Percentiles rank a stretch among this genome's conserved stretches.
Conservation (phyloP, 495 filamentous ascomycete genomes). For the Articulospora tetracladia region DNA sequence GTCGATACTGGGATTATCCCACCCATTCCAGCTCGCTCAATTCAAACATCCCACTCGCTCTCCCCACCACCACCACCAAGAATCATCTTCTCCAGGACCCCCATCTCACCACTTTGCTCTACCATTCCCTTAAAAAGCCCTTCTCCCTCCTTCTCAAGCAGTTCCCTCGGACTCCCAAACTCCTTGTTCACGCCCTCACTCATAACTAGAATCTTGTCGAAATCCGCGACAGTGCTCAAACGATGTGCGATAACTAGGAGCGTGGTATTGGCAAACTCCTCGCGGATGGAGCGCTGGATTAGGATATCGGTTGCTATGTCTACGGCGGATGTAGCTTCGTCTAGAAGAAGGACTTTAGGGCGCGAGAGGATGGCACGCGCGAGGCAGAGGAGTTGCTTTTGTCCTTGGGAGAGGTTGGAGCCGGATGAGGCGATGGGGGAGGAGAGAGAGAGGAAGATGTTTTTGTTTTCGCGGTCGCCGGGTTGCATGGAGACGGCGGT, state of each 20-base stretch:
- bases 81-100: slow-evolving; percentile 32
- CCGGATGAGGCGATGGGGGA: slow-evolving; percentile 36
- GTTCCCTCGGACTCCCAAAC: slow-evolving; percentile 25
- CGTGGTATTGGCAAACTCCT: slow-evolving; percentile 34
- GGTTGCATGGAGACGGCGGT: slow-evolving; percentile 1
- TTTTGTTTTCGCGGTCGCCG: slow-evolving; percentile 22
- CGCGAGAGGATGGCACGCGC: slow-evolving; percentile 45
- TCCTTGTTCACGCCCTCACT: slow-evolving; percentile 34
- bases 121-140: slow-evolving; percentile 51
- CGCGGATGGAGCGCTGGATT: slow-evolving; percentile 42
- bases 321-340: slow-evolving; percentile 49
- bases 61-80: too few species aligned
- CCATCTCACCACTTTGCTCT: slow-evolving; percentile 52
- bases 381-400: slow-evolving; percentile 46
- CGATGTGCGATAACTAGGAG: slow-evolving; percentile 48
- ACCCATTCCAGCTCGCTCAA: too few species aligned
- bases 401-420: slow-evolving; percentile 38
- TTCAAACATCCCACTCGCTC: too few species aligned
- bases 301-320: slow-evolving; percentile 44
- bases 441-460: slow-evolving; percentile 41
- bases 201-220: slow-evolving; percentile 44
- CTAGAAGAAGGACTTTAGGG: slow-evolving; percentile 42
- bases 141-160: slow-evolving; percentile 10
- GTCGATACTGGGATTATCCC: too few species aligned
- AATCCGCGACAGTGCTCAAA: slow-evolving; percentile 43